Base-by-base conservation (phyloP, 768 basidiomycete genomes). In the Tylopilus sp. region DNA sequence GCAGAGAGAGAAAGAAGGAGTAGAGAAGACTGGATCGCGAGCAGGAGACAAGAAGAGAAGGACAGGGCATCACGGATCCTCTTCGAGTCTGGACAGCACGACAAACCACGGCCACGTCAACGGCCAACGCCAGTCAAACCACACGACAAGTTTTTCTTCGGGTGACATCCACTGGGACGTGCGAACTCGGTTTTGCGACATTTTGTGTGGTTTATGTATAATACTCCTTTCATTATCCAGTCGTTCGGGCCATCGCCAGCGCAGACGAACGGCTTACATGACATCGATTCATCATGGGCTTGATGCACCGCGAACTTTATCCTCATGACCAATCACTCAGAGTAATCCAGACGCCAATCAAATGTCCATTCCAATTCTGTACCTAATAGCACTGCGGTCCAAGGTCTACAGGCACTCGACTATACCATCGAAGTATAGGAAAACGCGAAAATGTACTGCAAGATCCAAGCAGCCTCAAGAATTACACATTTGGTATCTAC, bases 1-100 rank as follows among this genome's bases (percentile, higher is more conserved):
- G 75, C 73, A 50, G 75, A 76, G 60, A 73, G 72, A 57, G 82
- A 85, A 68, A 74, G 79, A 58, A 63, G 69, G 60, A 60, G 62
- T 48, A 75, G 73, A 60, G 70, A 69, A 56, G 73, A 73, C 44
- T 67, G 69, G 52, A 66, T 73, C 43, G 57, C 65, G 57, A 56
- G 69, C 52, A 73, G 58, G 54, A 70, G 71, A 58, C 57, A 74
- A 57, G 75, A 72, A 60, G 79, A 83, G 64, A 69, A 61, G 51
- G 65, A 62, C 53, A 58, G 47, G 47, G 62, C 65, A 31, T 71
- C 75, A 58, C 71, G 75, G 47, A 64, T 71, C 51, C 55, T 70
- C 42, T 48, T 58, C 39, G 61, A 59, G 41, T 36, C 58, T 39
- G 38, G 50, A 44, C 57, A 56, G 41, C n/a, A 56, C 41, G 51